Percentiles rank a stretch among this genome's conserved stretches.
Evolutionary conservation across 805 yeast species (phyloP).

Genomic region (Myxozyma sirexii): DNA sequence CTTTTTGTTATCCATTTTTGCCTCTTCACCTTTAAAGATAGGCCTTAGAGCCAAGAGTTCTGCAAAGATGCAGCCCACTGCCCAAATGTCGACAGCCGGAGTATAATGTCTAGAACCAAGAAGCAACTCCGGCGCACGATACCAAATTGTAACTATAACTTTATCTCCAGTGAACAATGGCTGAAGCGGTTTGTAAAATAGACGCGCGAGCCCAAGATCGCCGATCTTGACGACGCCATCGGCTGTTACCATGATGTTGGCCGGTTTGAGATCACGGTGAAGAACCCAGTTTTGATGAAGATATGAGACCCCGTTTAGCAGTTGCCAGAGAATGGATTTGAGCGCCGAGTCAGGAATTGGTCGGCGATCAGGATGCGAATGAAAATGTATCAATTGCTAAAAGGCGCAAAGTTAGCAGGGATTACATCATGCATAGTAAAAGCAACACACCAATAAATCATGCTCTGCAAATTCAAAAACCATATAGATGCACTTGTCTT

Average conservation of each 20-base stretch:
- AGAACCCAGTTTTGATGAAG: slow-evolving; percentile 95
- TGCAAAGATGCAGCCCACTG: slow-evolving; percentile 69
- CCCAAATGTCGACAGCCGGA: slow-evolving; percentile 63
- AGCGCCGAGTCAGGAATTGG: slow-evolving; percentile 77
- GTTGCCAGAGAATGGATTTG: slow-evolving; percentile 89
- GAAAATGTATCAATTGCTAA: slow-evolving; percentile 85
- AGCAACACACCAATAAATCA: slow-evolving; percentile 66
- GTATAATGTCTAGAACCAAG: slow-evolving; percentile 47
- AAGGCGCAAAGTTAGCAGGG: too few relatives aligned
- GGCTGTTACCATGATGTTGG: slow-evolving; percentile 92
- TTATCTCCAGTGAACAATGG: slow-evolving; percentile 57
- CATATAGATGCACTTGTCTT: slow-evolving; percentile 89
- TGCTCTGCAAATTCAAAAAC: slow-evolving; percentile 96
- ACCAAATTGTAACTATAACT: slow-evolving; percentile 57
- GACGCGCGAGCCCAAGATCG: slow-evolving; percentile 68
- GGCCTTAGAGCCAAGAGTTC: slow-evolving; percentile 88
- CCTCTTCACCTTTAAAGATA: slow-evolving; percentile 96
- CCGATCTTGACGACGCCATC: slow-evolving; percentile 94
- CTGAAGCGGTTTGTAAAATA: slow-evolving; percentile 53
- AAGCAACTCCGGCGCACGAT: slow-evolving; percentile 54
- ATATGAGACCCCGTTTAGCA: slow-evolving; percentile 85
- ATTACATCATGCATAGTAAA: too few relatives aligned
- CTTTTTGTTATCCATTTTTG: slow-evolving; percentile 91
- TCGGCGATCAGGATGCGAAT: slow-evolving; percentile 82
- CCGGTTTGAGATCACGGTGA: slow-evolving; percentile 96